Evolutionary conservation across 2,329 filamentous ascomycete species (phyloP), one percentile per base, ranked within the genome.

Genomic region (Blumeria graminis): DNA sequence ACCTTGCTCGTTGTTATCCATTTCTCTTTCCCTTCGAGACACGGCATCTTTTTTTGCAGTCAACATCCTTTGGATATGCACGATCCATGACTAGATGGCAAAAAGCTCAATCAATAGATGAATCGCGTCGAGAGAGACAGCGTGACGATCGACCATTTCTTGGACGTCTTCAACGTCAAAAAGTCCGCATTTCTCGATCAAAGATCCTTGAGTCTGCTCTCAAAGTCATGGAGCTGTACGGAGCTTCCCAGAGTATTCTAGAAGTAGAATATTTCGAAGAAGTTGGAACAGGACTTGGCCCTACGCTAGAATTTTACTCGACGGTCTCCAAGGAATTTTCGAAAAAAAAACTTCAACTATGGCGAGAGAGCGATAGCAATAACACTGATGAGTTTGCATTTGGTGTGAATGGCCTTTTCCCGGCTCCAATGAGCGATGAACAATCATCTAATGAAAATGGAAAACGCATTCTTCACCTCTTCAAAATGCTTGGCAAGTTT

Each of bases 211-310:
- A 98, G 67, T 96, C 92, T 13, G 92, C 92, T 0, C 75, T 96
- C 68, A 98, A 98, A 69, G 92, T 98, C 34, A 96, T 98, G 90
- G 90, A 98, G 63, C 77, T 96, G 2, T 98, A 98, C 64, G 92
- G 92, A 0, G 86, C 86, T n/a, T 94, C 90, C 0, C 86, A 94
- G 58, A 96, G 90, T 67, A 86, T 96, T 33, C 72, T 98, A 0
- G 92, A 98, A 66, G 90, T 98, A 1, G 93, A 98, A 65, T 98
- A 98, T 65, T 98, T 98, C 62, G 92, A 96, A 64, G 92, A 98
- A 70, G 92, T 98, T 22, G 92, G 92, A 57, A 98, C 93, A 28
- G 92, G 92, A 51, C 75, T 98, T 50, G 92, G 92, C 0, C 92
- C 92, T 3, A 98, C 92, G 0, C 76, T 98, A 13, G 92, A 98